phyloP scores from a whole-genome alignment of 2,329 filamentous ascomycete genomes.

The Hymenoscyphus infarciens region DNA sequence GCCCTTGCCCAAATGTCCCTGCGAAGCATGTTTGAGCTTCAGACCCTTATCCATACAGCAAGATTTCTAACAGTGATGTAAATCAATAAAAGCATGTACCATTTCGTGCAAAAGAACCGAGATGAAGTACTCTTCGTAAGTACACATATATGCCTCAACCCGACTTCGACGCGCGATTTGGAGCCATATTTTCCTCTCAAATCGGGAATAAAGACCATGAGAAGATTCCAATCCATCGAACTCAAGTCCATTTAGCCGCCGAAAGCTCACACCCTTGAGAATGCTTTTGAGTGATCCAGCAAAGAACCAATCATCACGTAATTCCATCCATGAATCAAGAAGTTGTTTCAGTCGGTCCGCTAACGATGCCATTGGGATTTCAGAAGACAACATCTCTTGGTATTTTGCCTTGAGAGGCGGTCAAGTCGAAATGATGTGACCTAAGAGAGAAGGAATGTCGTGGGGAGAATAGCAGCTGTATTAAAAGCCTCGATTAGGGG shows the following conservation, averaged over 20 bases:
- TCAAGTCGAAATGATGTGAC: background rate
- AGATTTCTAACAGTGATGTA: background rate
- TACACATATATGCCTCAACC: background rate
- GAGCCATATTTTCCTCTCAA: background rate
- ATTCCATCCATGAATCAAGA: background rate
- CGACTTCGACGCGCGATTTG: background rate
- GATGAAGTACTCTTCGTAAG: slow-evolving; percentile 4
- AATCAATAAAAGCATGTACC: slow-evolving; percentile 8
- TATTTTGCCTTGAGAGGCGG: background rate
- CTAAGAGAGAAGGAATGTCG: background rate
- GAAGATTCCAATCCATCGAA: background rate
- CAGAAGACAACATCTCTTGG: background rate
- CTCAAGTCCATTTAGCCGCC: background rate
- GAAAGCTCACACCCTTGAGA: background rate
- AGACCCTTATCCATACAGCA: background rate
- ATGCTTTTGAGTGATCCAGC: background rate
- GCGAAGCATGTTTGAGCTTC: background rate
- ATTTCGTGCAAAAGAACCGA: slow-evolving; percentile 4
- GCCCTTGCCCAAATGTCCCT: background rate
- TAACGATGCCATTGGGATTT: background rate
- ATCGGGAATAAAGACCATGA: background rate
- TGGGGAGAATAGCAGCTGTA: background rate
- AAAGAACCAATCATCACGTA: background rate
- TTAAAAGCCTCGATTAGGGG: background rate
- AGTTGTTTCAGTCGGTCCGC: background rate